Conservation (phyloP, 345 rosid genomes). For the Eutrema yunnanense region DNA sequence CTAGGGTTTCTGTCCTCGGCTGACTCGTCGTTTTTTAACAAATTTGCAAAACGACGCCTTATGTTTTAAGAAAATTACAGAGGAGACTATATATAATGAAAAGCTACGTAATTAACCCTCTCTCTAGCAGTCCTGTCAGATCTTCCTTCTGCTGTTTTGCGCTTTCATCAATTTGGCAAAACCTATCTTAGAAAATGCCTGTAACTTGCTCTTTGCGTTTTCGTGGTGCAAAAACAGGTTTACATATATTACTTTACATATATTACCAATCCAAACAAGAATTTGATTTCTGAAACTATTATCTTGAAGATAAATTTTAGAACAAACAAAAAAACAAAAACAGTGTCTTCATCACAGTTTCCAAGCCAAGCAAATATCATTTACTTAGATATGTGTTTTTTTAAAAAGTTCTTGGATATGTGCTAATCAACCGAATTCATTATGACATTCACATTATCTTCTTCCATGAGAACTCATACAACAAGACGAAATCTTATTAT, state of each 20-base stretch:
- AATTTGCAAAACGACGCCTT: conserved; percentile 10
- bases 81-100: background rate
- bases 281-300: background rate
- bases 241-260: background rate
- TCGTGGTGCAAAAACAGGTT: background rate
- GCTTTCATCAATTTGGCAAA: conserved; percentile 10
- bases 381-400: background rate
- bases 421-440: background rate
- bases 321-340: background rate
- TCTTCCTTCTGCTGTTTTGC: background rate
- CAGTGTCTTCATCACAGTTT: background rate
- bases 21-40: conserved; percentile 21
- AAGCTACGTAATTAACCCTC: background rate
- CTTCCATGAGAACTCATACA: background rate
- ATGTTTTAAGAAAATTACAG: background rate
- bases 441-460: background rate
- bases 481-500: background rate
- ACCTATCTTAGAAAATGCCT: background rate
- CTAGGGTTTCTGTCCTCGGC: conserved; percentile 29
- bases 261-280: background rate
- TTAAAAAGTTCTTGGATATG: background rate
- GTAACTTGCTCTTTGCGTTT: conserved; percentile 8
- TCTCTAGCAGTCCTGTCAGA: background rate
- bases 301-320: background rate
- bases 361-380: background rate